Conservation (phyloP, 257 asterid genomes). For the Forsythia suspensa region DNA sequence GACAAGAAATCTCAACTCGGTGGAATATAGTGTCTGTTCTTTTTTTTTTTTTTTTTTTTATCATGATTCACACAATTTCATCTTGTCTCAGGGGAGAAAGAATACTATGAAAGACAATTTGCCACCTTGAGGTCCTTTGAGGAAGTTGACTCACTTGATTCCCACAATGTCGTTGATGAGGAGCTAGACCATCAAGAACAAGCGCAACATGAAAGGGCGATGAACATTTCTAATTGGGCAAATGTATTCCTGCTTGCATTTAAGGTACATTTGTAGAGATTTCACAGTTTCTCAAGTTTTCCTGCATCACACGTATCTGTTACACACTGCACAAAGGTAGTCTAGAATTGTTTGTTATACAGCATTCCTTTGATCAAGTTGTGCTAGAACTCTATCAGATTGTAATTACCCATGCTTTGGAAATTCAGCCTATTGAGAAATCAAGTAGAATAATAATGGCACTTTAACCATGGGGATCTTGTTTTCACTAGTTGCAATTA, state of each 20-base stretch:
- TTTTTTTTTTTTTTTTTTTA: neutral
- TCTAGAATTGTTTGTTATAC: neutral
- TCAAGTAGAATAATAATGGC: too few relatives aligned
- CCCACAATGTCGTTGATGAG: conserved; percentile 41
- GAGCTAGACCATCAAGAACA: conserved; percentile 45
- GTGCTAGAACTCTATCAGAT: neutral
- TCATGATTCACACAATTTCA: neutral
- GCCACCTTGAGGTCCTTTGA: conserved; percentile 69
- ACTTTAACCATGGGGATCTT: neutral
- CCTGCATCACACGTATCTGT: too few relatives aligned
- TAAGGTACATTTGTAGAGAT: conserved; percentile 36
- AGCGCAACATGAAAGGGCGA: conserved; percentile 64
- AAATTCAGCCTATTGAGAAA: too few relatives aligned
- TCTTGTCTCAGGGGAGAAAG: conserved; percentile 52
- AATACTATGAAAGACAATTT: conserved; percentile 67
- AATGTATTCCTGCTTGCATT: conserved; percentile 63
- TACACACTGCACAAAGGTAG: neutral
- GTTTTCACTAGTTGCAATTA: neutral
- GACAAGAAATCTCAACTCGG: neutral
- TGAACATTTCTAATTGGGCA: conserved; percentile 66
- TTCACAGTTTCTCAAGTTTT: neutral
- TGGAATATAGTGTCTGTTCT: neutral
- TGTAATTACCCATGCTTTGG: too few relatives aligned
- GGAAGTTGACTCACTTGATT: conserved; percentile 58
- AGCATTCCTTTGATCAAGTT: neutral